Evolutionary conservation across 108 stramenopile species (phyloP).

Genomic region (Skeletonema tropicum): DNA sequence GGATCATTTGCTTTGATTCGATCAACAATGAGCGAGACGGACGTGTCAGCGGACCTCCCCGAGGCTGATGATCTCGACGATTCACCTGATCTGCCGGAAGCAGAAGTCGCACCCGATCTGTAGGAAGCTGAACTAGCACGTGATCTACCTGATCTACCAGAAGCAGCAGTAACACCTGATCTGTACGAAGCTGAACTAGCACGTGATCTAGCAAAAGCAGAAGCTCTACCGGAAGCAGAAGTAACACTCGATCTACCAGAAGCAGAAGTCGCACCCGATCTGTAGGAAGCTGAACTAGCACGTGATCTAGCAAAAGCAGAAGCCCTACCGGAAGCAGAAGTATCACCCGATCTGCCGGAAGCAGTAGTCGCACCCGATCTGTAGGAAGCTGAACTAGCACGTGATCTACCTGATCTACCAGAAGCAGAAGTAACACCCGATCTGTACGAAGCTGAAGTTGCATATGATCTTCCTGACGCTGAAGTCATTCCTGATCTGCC

Average conservation of each 20-base stretch:
- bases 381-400: no score
- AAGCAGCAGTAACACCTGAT: not conserved
- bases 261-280: not conserved
- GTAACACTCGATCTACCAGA: not conserved
- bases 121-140: not conserved
- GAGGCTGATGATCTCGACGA: not conserved
- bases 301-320: no score
- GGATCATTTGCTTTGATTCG: conserved; percentile 29
- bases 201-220: not conserved
- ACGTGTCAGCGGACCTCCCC: not conserved
- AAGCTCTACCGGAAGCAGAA: not conserved
- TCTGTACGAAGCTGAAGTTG: not conserved
- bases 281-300: not conserved
- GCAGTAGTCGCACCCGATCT: no score
- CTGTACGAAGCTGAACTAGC: not conserved
- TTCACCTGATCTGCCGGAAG: not conserved
- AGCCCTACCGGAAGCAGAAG: no score
- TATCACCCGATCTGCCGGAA: no score
- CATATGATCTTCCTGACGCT: not conserved
- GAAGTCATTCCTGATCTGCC: not conserved
- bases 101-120: not conserved
- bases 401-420: no score
- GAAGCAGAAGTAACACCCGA: not conserved
- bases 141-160: not conserved
- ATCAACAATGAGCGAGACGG: conserved; percentile 7